phyloP scores from a whole-genome alignment of 2,329 filamentous ascomycete genomes.

The Pestalotiopsis sp. region DNA sequence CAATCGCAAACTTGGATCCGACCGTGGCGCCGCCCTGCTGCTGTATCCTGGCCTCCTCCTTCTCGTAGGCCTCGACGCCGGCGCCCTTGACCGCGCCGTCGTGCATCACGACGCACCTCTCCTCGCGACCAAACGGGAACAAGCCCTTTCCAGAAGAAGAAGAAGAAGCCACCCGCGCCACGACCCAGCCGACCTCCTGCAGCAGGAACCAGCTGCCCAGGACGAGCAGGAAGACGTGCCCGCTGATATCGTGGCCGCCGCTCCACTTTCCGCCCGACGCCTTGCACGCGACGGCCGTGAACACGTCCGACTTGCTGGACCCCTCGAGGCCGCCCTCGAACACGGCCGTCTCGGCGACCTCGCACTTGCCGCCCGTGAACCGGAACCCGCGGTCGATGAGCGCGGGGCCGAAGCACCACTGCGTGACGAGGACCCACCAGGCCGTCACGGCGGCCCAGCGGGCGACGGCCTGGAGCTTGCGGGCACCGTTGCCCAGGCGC shows the following conservation, averaged over 20 bases:
- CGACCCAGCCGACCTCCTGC: conserved; percentile 73
- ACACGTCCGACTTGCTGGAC: conserved; percentile 44
- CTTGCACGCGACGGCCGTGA: conserved; percentile 82
- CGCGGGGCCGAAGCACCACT: conserved; percentile 94
- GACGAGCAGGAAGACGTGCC: conserved; percentile 91
- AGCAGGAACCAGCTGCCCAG: conserved; percentile 79
- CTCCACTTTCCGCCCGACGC: conserved; percentile 80
- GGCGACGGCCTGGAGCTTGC: conserved; percentile 58
- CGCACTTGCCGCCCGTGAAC: conserved; percentile 85
- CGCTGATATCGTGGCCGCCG: conserved; percentile 95
- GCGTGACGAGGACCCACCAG: conserved; percentile 85
- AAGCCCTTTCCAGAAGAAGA: not conserved
- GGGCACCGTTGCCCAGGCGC: conserved; percentile 37
- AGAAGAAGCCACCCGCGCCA: conserved; percentile 39
- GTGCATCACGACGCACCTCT: conserved; percentile 64
- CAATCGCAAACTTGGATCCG: conserved; percentile 58
- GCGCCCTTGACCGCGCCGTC: conserved; percentile 68
- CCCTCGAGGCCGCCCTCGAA: conserved; percentile 44
- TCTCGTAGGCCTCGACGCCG: conserved; percentile 44
- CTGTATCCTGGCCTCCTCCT: conserved; percentile 18
- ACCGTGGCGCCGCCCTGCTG: conserved; percentile 41
- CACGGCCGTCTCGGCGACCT: conserved; percentile 53
- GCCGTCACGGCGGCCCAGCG: conserved; percentile 74
- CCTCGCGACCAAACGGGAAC: conserved; percentile 50
- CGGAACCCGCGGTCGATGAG: conserved; percentile 88